Evolutionary conservation across 768 basidiomycete genomes (phyloP), one percentile per base, ranked within the genome.

Genomic region (Inosperma sp.): DNA sequence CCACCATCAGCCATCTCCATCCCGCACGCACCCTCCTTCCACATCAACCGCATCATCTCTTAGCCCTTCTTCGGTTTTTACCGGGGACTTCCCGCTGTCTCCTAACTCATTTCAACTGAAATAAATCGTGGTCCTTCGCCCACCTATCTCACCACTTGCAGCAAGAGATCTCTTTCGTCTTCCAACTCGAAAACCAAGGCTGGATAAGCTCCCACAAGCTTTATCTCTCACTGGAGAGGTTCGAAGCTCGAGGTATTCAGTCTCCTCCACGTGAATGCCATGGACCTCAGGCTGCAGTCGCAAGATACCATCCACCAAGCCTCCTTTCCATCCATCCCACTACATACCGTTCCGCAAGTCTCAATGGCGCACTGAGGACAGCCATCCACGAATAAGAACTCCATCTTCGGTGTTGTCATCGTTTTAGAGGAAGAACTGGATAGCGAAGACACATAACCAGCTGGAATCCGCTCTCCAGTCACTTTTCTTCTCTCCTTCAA

Each of bases 241-340:
- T 56, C 71, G 68, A 4, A 77, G 81, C 13, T 86, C 84, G 12
- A 67, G 86, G 48, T 84, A 88, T 63, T n/a, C n/a, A n/a, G n/a
- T n/a, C n/a, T n/a, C n/a, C n/a, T n/a, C n/a, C n/a, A n/a, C n/a
- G n/a, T n/a, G n/a, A n/a, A n/a, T n/a, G n/a, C n/a, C n/a, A n/a
- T n/a, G n/a, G n/a, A n/a, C n/a, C n/a, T n/a, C n/a, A n/a, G n/a
- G n/a, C n/a, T n/a, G n/a, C n/a, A n/a, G 77, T 1, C 87, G 87
- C 16, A 92, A 72, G 27, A 90, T 87, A 51, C 80, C 82, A 5
- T 82, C 80, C 1, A 86, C 79, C 14, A 93, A 72, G 0, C 88
- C 88, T 62, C 91, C 89, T 60, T 93, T 90, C 89, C 90, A 93
- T 2, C 89, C 90, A 57, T 92, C 89, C 89, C 89, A 92, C 62